A percentile compares a stretch with the other conserved stretches of the same genome.
These are phyloP conservation scores for Cochlearia excelsa DNA, from an alignment of 345 rosid species.

Conservation along the genomic window DNA sequence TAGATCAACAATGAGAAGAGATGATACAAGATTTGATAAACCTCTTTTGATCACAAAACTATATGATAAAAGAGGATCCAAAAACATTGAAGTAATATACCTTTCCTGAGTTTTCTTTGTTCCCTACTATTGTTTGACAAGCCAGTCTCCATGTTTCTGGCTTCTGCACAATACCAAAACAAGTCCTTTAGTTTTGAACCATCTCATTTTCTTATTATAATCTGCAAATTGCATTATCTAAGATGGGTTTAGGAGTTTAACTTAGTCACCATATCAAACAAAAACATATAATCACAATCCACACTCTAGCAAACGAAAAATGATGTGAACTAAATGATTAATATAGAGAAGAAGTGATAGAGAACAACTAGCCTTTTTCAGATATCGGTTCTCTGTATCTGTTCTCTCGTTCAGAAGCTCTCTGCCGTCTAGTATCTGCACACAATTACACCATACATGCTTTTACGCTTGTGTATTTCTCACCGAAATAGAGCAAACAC, in stretches of 20 bases:
- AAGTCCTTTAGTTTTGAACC: not conserved
- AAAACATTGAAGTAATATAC: constrained; percentile 30
- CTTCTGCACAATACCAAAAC: constrained; percentile 42
- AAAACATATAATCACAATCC: not conserved
- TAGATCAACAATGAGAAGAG: constrained; percentile 17
- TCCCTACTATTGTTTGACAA: constrained; percentile 89
- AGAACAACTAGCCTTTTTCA: constrained; percentile 53
- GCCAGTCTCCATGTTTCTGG: constrained; percentile 92
- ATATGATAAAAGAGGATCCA: not conserved
- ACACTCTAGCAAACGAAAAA: not conserved
- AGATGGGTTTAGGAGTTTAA: not conserved
- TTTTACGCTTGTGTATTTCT: constrained; percentile 1
- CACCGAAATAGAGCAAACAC: constrained; percentile 6
- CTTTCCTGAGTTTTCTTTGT: constrained; percentile 84
- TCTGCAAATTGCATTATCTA: not conserved
- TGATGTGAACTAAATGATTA: not conserved
- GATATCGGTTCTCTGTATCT: constrained; percentile 53
- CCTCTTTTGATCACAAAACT: not conserved
- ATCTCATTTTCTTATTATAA: not conserved
- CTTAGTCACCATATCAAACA: constrained; percentile 2
- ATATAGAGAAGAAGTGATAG: not conserved
- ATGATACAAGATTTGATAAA: not conserved
- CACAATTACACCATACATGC: constrained; percentile 19
- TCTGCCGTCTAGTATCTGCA: constrained; percentile 70
- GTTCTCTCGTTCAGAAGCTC: constrained; percentile 81